phyloP scores from a whole-genome alignment of 352 stramenopile genomes.

The Plasmopara viticola region DNA sequence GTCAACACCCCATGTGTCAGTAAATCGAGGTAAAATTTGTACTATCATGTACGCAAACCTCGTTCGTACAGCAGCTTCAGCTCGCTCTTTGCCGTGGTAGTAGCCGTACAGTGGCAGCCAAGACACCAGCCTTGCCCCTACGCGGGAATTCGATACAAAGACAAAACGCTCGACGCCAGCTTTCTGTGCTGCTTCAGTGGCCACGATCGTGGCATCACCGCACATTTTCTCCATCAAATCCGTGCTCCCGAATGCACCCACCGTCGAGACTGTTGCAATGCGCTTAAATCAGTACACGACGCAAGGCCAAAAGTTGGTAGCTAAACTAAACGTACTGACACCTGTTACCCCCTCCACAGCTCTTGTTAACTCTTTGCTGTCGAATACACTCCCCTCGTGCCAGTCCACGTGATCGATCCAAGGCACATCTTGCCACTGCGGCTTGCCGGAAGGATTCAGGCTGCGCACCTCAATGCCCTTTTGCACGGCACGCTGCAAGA shows the following conservation, averaged over 20 bases:
- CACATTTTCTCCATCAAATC: conserved; percentile 88
- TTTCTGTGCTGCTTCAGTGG: conserved; percentile 65
- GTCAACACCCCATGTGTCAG: not conserved
- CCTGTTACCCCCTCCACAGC: conserved; percentile 70
- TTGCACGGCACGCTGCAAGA: conserved; percentile 80
- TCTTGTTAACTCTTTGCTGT: conserved; percentile 48
- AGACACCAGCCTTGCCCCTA: conserved; percentile 63
- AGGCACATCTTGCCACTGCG: conserved; percentile 64
- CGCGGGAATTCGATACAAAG: conserved; percentile 89
- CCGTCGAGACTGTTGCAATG: conserved; percentile 63
- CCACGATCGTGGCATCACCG: conserved; percentile 81
- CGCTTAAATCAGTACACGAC: conserved; percentile 3
- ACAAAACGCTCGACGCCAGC: conserved; percentile 77
- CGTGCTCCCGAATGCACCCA: conserved; percentile 84
- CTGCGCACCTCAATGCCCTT: conserved; percentile 84
- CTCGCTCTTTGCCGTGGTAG: conserved; percentile 86
- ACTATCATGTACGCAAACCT: conserved; percentile 23
- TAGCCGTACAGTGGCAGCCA: conserved; percentile 84
- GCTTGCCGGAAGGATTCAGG: conserved; percentile 79
- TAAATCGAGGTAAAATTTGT: not conserved
- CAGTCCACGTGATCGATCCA: conserved; percentile 87
- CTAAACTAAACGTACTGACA: conserved; percentile 50
- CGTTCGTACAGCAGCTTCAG: conserved; percentile 62
- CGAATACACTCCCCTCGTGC: conserved; percentile 82
- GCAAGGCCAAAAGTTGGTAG: not conserved